Evolutionary conservation across 768 basidiomycete species (phyloP).

Genomic region (Boletus rufocinnamomeus): DNA sequence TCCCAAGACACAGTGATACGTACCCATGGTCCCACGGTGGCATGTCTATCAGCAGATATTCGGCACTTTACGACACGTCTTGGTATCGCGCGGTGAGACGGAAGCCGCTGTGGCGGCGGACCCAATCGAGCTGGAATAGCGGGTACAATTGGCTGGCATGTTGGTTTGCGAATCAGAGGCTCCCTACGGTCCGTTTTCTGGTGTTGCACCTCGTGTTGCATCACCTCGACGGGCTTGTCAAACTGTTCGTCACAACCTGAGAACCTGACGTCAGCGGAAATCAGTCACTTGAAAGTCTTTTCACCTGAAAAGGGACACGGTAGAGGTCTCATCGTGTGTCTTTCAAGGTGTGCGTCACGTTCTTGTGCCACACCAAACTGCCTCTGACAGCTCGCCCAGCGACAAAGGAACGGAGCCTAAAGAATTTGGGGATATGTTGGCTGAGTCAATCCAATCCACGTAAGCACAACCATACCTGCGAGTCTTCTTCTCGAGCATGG

Average conservation of each 20-base stretch:
- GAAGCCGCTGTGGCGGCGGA: slow-evolving; percentile 45
- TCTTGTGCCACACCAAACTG: slow-evolving; percentile 39
- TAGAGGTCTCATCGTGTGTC: slow-evolving; percentile 42
- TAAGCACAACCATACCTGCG: slow-evolving; percentile 27
- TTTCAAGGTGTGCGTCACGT: slow-evolving; percentile 51
- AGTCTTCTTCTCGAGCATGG: slow-evolving; percentile 37
- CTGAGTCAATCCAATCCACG: slow-evolving; percentile 1
- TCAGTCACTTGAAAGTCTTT: slow-evolving; percentile 1
- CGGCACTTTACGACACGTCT: slow-evolving; percentile 43
- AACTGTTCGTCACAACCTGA: slow-evolving; percentile 58
- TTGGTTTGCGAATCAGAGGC: slow-evolving; percentile 29
- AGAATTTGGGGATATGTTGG: slow-evolving; percentile 5
- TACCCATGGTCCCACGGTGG: slow-evolving; percentile 56
- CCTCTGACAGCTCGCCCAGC: slow-evolving; percentile 59
- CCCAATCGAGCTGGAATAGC: slow-evolving; percentile 35
- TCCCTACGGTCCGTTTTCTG: slow-evolving; percentile 23
- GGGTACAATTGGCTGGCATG: slow-evolving; percentile 37
- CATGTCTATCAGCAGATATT: slow-evolving; percentile 56
- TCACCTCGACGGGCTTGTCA: slow-evolving; percentile 46
- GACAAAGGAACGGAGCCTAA: slow-evolving; percentile 47
- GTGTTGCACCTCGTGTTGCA: slow-evolving; percentile 50
- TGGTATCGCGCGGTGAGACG: slow-evolving; percentile 52
- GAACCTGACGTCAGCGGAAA: slow-evolving; percentile 13
- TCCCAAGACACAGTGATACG: slow-evolving; percentile 17
- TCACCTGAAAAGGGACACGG: slow-evolving; percentile 47